phyloP scores from a whole-genome alignment of 2,329 filamentous ascomycete genomes.

The Pseudocercospora musae region DNA sequence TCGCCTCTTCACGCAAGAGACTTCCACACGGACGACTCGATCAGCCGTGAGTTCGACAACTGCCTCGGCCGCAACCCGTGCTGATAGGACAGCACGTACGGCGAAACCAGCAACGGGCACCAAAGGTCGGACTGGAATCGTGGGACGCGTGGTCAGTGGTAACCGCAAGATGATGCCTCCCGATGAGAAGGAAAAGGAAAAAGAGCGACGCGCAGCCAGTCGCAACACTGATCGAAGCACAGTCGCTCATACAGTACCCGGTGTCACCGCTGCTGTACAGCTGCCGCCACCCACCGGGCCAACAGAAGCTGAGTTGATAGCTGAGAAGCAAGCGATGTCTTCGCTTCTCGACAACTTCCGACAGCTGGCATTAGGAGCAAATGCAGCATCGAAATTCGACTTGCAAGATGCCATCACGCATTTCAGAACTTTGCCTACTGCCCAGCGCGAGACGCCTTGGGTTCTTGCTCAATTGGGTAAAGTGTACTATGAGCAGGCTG shows the following conservation, averaged over 20 bases:
- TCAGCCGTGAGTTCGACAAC: constrained; percentile 49
- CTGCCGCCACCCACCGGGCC: constrained; percentile 19
- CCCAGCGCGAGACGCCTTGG: constrained; percentile 88
- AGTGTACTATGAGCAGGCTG: constrained; percentile 84
- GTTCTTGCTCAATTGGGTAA: constrained; percentile 87
- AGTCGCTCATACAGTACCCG: constrained; percentile 35
- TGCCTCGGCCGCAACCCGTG: constrained; percentile 57
- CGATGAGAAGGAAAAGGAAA: constrained; percentile 53
- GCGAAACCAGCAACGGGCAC: constrained; percentile 67
- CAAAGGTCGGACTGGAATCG: constrained; percentile 65
- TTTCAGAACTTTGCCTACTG: constrained; percentile 66
- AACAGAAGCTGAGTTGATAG: constrained; percentile 14
- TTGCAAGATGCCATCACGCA: constrained; percentile 72
- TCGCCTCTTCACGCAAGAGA: constrained; percentile 59
- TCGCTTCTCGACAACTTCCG: constrained; percentile 77
- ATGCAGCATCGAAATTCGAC: constrained; percentile 73
- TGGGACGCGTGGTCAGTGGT: constrained; percentile 84
- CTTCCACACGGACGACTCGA: constrained; percentile 63
- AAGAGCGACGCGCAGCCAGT: constrained; percentile 57
- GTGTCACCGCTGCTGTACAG: constrained; percentile 23
- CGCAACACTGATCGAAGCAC: constrained; percentile 53
- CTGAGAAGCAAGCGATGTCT: constrained; percentile 67
- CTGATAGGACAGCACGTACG: constrained; percentile 40
- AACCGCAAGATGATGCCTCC: constrained; percentile 64
- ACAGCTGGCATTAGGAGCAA: constrained; percentile 78